Conservation (phyloP, 768 basidiomycete genomes). For the Serendipita sp. region DNA sequence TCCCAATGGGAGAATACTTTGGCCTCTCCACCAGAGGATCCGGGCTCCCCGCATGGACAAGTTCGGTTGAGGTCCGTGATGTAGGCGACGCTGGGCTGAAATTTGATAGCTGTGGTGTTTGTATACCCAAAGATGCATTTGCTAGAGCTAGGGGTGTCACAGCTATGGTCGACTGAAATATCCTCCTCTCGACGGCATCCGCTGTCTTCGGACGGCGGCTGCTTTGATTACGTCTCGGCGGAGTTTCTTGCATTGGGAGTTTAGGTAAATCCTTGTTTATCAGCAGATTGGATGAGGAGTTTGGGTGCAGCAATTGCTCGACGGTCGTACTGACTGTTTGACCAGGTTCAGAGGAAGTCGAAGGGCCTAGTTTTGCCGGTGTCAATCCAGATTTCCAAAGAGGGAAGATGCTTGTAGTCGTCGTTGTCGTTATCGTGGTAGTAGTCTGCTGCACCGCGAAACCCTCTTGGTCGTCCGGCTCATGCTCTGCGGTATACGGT, state of each 20-base stretch:
- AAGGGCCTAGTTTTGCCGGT: not conserved
- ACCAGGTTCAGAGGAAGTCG: not conserved
- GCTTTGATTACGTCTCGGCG: not conserved
- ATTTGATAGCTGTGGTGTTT: not conserved
- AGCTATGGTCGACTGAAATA: not conserved
- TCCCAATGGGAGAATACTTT: too few relatives aligned
- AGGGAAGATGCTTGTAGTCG: not conserved
- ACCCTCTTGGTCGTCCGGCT: not conserved
- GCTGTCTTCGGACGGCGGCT: not conserved
- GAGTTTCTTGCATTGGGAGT: not conserved
- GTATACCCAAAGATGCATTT: not conserved
- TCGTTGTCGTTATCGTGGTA: not conserved
- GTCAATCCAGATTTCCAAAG: not conserved
- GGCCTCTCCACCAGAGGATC: too few relatives aligned
- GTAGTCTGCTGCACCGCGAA: slow-evolving; percentile 2
- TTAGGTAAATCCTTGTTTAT: slow-evolving; percentile 5
- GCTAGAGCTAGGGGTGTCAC: not conserved
- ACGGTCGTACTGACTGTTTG: not conserved
- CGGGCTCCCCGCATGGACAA: too few relatives aligned
- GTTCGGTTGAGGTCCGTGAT: too few relatives aligned
- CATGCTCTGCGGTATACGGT: not conserved
- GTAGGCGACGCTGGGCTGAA: too few relatives aligned
- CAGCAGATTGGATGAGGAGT: not conserved
- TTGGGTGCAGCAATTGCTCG: too few relatives aligned
- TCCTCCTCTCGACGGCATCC: not conserved